Percentiles rank a stretch among this genome's conserved stretches.
phyloP scores from a whole-genome alignment of 441 rosid species.

The Pelargonium australe region DNA sequence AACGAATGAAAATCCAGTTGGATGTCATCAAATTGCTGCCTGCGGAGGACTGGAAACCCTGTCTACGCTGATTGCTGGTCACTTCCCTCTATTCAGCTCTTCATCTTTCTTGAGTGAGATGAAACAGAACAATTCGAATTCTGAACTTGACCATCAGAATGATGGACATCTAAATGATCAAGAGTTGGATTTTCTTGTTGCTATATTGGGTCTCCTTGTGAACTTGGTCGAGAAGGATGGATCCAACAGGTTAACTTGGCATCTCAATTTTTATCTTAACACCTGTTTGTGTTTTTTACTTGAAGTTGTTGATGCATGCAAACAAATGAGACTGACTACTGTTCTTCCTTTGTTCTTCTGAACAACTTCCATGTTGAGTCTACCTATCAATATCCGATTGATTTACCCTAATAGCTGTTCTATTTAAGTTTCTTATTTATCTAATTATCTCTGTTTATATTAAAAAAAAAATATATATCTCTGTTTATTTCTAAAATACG shows the following conservation, averaged over 20 bases:
- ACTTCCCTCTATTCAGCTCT: constrained; percentile 67
- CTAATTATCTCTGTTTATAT: no score
- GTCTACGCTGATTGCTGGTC: constrained; percentile 63
- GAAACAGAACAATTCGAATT: constrained; percentile 24
- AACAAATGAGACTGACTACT: neutral
- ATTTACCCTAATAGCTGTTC: neutral
- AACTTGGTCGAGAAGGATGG: constrained; percentile 95
- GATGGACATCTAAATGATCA: constrained; percentile 66
- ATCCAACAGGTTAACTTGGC: constrained; percentile 54
- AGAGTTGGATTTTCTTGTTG: constrained; percentile 90
- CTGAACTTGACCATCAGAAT: constrained; percentile 28
- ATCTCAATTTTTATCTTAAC: constrained; percentile 16
- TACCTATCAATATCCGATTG: neutral
- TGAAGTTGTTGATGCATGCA: constrained; percentile 10
- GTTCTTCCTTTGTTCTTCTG: no score
- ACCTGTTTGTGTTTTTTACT: neutral
- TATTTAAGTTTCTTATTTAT: neutral
- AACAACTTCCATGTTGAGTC: neutral
- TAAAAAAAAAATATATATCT: no score
- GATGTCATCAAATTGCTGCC: constrained; percentile 80
- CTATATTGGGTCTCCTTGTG: constrained; percentile 82
- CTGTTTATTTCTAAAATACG: neutral
- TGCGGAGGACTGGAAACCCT: constrained; percentile 80
- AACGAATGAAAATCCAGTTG: constrained; percentile 75
- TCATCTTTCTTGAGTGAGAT: constrained; percentile 29